Evolutionary conservation across 148 eudicot genomes (phyloP).

Genomic region (Fagopyrum homotropicum): DNA sequence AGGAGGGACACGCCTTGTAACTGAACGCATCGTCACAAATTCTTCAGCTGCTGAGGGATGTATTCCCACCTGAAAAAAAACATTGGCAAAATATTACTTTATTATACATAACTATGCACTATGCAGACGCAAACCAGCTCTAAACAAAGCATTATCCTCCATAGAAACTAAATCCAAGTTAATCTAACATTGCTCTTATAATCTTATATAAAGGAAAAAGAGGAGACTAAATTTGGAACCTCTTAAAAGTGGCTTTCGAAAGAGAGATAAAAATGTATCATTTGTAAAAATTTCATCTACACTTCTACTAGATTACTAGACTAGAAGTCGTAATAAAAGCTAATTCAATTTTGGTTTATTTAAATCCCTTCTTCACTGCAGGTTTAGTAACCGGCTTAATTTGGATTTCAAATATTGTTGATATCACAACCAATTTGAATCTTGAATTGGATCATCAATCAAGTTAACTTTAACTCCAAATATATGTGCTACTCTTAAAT

Average conservation of each 20-base stretch:
- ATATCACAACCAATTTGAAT: no score
- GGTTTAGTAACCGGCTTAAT: neutral
- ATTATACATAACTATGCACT: neutral
- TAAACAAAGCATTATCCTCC: neutral
- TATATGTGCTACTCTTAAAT: no score
- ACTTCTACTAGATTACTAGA: no score
- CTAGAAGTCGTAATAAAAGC: no score
- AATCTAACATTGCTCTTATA: neutral
- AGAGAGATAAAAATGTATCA: neutral
- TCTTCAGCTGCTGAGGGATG: slow-evolving; percentile 97
- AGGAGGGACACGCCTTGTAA: slow-evolving; percentile 48
- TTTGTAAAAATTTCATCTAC: neutral
- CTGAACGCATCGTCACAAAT: slow-evolving; percentile 88
- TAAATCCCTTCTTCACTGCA: no score
- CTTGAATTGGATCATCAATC: no score
- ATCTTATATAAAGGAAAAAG: neutral
- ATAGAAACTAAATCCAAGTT: neutral
- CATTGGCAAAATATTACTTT: neutral
- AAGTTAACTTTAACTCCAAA: no score
- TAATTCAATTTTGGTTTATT: no score
- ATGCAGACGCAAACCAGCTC: neutral
- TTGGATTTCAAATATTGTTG: neutral
- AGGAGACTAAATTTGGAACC: neutral
- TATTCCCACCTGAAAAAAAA: slow-evolving; percentile 59
- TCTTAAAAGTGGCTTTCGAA: neutral